These are phyloP conservation scores for Melanopsichium pennsylvanicum DNA, from an alignment of 1,284 basidiomycete genomes.

Conservation along the genomic window DNA sequence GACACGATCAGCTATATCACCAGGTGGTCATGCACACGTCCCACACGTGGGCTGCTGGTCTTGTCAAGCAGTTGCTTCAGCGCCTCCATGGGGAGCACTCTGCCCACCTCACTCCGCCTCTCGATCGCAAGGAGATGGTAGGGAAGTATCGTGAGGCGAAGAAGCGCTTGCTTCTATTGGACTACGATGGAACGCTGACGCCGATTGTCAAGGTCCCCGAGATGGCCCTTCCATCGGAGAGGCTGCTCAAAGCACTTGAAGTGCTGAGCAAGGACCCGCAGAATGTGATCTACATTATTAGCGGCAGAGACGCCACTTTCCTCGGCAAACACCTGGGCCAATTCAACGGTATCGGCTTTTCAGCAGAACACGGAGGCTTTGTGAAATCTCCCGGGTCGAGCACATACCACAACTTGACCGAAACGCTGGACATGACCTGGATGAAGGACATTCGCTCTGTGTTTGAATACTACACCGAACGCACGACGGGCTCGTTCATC, in stretches of 20 bases:
- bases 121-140: slow-evolving; percentile 75
- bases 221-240: slow-evolving; percentile 81
- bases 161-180: slow-evolving; percentile 90
- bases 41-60: slow-evolving; percentile 91
- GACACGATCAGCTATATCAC: slow-evolving; percentile 77
- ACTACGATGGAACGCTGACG: slow-evolving; percentile 96
- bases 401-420: slow-evolving; percentile 89
- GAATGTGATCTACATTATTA: slow-evolving; percentile 96
- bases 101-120: slow-evolving; percentile 84
- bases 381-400: slow-evolving; percentile 75
- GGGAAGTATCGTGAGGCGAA: slow-evolving; percentile 76
- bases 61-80: slow-evolving; percentile 85
- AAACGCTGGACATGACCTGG: slow-evolving; percentile 94
- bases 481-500: slow-evolving; percentile 92
- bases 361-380: slow-evolving; percentile 95
- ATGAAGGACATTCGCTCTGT: slow-evolving; percentile 94
- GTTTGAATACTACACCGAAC: slow-evolving; percentile 92
- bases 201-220: slow-evolving; percentile 95
- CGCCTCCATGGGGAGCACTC: slow-evolving; percentile 83
- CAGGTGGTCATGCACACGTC: slow-evolving; percentile 92
- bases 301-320: slow-evolving; percentile 92
- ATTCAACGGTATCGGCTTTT: slow-evolving; percentile 83
- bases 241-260: slow-evolving; percentile 79
- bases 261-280: slow-evolving; percentile 78
- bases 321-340: slow-evolving; percentile 90